These are phyloP conservation scores for Protomyces lactucae-debilis DNA, from an alignment of 1,139 yeast genomes.

Conservation along the genomic window DNA sequence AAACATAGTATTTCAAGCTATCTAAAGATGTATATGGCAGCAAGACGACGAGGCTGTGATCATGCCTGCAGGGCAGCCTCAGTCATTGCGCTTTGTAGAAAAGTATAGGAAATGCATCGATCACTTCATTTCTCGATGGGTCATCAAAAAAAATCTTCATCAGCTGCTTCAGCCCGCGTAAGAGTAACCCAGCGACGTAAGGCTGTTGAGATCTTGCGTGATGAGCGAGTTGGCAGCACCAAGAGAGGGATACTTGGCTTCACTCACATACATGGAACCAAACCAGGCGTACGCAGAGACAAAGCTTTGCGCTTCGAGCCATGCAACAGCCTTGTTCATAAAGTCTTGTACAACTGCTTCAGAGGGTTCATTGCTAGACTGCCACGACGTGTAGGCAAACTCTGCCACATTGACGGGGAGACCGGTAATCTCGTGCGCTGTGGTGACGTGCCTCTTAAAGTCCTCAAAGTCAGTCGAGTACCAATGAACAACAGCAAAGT, in stretches of 20 bases:
- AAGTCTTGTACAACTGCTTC: slow-evolving; percentile 12
- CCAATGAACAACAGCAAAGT: slow-evolving; percentile 26
- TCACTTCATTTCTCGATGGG: neutral
- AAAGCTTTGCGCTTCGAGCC: slow-evolving; percentile 22
- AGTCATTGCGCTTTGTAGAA: neutral
- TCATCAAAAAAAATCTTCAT: neutral
- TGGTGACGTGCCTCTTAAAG: slow-evolving; percentile 18
- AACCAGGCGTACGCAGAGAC: slow-evolving; percentile 26
- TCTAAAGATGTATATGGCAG: neutral
- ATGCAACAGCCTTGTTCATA: slow-evolving; percentile 20
- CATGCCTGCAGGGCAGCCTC: slow-evolving; percentile 1
- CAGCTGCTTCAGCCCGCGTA: neutral
- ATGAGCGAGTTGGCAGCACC: slow-evolving; percentile 21
- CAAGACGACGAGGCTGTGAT: neutral
- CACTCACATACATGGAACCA: slow-evolving; percentile 20
- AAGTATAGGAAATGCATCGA: neutral
- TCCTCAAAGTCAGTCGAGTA: slow-evolving; percentile 16
- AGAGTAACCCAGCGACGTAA: slow-evolving; percentile 5
- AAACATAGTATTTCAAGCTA: neutral
- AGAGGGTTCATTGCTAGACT: slow-evolving; percentile 5
- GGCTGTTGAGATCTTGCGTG: neutral
- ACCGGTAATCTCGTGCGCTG: slow-evolving; percentile 18
- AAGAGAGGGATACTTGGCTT: slow-evolving; percentile 16
- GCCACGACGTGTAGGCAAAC: slow-evolving; percentile 24
- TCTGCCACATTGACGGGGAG: slow-evolving; percentile 25